These are phyloP conservation scores for Ogataea hybrid DNA, from an alignment of 1,139 yeast genomes.

Conservation along the genomic window DNA sequence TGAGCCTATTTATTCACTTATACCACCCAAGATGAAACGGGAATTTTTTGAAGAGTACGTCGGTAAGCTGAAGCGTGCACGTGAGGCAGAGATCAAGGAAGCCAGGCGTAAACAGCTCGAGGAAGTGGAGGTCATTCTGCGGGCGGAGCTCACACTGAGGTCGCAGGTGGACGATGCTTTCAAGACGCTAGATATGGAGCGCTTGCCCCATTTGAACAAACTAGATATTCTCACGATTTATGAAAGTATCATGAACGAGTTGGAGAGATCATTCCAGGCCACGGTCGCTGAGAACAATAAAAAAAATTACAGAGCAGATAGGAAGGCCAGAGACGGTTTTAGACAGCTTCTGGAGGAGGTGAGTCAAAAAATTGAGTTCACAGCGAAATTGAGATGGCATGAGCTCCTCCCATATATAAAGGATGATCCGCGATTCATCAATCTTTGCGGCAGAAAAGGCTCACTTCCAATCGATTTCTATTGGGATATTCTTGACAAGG, in stretches of 20 bases:
- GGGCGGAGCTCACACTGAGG: conserved; percentile 22
- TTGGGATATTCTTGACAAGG: conserved; percentile 71
- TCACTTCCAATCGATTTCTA: conserved; percentile 78
- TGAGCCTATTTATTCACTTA: conserved; percentile 67
- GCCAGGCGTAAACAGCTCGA: conserved; percentile 47
- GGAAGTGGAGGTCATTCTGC: conserved; percentile 48
- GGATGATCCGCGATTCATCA: conserved; percentile 56
- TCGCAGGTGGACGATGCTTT: conserved; percentile 25
- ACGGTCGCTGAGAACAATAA: conserved; percentile 38
- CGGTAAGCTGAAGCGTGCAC: conserved; percentile 38
- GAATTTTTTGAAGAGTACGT: conserved; percentile 53
- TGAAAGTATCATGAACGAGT: conserved; percentile 45
- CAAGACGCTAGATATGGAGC: conserved; percentile 15
- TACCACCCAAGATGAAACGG: conserved; percentile 55
- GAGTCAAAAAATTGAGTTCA: conserved; percentile 35
- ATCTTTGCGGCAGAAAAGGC: conserved; percentile 73
- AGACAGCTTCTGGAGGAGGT: conserved; percentile 43
- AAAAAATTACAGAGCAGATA: conserved; percentile 51
- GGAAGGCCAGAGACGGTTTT: conserved; percentile 64
- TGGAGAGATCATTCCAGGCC: conserved; percentile 37
- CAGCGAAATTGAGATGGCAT: conserved; percentile 58
- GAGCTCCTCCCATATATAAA: conserved; percentile 53
- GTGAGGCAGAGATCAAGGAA: conserved; percentile 33
- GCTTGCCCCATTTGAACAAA: conserved; percentile 45
- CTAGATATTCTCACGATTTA: conserved; percentile 61